These are phyloP conservation scores for Fusarium sarcochroum DNA, from an alignment of 2,329 filamentous ascomycete species.

Conservation along the genomic window DNA sequence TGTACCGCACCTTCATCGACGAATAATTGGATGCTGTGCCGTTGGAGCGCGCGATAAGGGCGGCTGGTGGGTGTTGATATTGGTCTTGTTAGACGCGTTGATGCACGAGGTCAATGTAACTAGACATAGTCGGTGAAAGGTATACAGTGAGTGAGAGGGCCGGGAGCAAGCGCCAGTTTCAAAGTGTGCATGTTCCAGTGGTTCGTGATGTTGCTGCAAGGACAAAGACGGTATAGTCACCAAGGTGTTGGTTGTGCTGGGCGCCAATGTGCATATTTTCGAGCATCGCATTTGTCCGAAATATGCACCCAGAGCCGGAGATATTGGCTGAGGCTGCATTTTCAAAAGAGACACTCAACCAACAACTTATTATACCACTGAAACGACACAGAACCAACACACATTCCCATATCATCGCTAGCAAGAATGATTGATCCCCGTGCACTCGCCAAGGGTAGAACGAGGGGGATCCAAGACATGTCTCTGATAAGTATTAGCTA, in stretches of 20 bases:
- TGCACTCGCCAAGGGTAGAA: conserved; percentile 12
- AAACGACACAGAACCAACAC: conserved; percentile 22
- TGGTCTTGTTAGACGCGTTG: conserved; percentile 40
- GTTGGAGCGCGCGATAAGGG: conserved; percentile 38
- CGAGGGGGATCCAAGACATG: conserved; percentile 34
- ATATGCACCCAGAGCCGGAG: not conserved
- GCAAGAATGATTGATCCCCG: conserved; percentile 10
- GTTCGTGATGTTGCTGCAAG: conserved; percentile 7
- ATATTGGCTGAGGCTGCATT: not conserved
- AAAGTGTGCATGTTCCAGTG: conserved; percentile 24
- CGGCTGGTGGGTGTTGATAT: conserved; percentile 27
- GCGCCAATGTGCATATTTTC: conserved; percentile 17
- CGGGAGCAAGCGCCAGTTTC: conserved; percentile 22
- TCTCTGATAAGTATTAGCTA: conserved; percentile 14
- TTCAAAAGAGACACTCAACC: conserved; percentile 1
- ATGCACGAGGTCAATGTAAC: conserved; percentile 5
- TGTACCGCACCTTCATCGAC: conserved; percentile 10
- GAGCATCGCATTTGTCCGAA: conserved; percentile 1
- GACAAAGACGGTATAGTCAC: not conserved
- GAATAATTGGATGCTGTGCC: conserved; percentile 28
- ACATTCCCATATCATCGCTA: conserved; percentile 8
- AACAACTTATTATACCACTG: conserved; percentile 6
- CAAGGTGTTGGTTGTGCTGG: not conserved
- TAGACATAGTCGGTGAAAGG: conserved; percentile 3
- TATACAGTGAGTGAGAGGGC: conserved; percentile 5